Percentiles rank a stretch among this genome's conserved stretches.
Conservation (phyloP, 2,329 filamentous ascomycete genomes). For the Fusarium coffeatum region DNA sequence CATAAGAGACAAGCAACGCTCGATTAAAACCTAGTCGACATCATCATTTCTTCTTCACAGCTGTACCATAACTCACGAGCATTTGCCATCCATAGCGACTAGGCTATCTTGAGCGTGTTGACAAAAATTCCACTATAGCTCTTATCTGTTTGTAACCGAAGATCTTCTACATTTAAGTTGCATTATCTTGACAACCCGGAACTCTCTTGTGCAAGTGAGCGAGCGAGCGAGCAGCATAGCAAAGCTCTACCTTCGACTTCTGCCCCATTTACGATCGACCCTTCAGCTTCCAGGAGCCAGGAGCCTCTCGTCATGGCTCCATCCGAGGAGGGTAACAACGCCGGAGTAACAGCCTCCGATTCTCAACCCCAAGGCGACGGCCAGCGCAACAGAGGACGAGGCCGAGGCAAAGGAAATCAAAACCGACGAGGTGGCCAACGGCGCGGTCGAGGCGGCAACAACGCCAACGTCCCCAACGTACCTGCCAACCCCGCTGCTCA, state of each 20-base stretch:
- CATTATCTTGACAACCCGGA: slow-evolving; percentile 5
- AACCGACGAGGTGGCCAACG: slow-evolving; percentile 53
- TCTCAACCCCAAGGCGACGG: slow-evolving; percentile 39
- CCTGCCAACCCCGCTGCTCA: slow-evolving; percentile 49
- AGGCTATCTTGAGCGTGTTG: not conserved
- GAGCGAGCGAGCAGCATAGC: slow-evolving; percentile 30
- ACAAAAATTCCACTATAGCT: not conserved
- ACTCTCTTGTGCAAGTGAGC: not conserved
- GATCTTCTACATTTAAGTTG: not conserved
- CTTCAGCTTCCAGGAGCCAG: not conserved
- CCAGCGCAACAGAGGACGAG: slow-evolving; percentile 56
- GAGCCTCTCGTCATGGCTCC: slow-evolving; percentile 33
- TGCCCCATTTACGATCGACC: slow-evolving; percentile 5
- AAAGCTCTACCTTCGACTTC: slow-evolving; percentile 1
- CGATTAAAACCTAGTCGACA: slow-evolving; percentile 46
- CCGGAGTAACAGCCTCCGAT: slow-evolving; percentile 30
- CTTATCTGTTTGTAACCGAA: not conserved
- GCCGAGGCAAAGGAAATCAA: slow-evolving; percentile 56
- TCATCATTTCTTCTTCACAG: slow-evolving; percentile 27
- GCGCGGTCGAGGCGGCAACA: slow-evolving; percentile 47
- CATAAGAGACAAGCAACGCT: slow-evolving; percentile 26
- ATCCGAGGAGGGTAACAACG: slow-evolving; percentile 26
- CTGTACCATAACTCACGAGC: not conserved
- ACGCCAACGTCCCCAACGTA: slow-evolving; percentile 24
- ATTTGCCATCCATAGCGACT: slow-evolving; percentile 1